phyloP scores from a whole-genome alignment of 2,329 filamentous ascomycete genomes.

The Thielaviopsis populi region DNA sequence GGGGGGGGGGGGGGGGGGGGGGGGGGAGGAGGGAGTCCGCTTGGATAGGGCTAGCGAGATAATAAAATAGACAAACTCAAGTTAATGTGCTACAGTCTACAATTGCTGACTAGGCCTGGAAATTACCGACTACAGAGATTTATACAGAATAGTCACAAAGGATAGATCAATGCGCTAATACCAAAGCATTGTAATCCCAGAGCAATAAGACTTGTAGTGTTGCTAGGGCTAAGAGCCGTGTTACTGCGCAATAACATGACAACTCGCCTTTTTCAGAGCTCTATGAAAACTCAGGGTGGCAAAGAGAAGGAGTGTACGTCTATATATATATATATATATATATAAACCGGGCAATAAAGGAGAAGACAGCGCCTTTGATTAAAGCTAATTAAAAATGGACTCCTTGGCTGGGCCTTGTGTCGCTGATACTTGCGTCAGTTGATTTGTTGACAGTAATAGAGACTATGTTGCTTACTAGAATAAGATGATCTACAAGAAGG shows the following conservation, averaged over 20 bases:
- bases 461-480: too few species aligned
- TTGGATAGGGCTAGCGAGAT: too few species aligned
- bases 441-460: too few species aligned
- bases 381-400: background rate
- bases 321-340: background rate
- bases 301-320: background rate
- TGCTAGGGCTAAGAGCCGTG: background rate
- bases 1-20: too few species aligned
- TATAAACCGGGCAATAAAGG: too few species aligned
- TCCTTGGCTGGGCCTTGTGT: too few species aligned
- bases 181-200: background rate
- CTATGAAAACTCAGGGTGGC: background rate
- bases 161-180: background rate
- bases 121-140: background rate
- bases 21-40: too few species aligned
- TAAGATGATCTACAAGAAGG: too few species aligned
- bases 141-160: background rate
- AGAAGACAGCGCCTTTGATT: background rate
- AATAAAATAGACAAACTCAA: too few species aligned
- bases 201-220: background rate
- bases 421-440: too few species aligned
- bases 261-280: too few species aligned
- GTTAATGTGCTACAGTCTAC: too few species aligned
- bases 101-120: background rate
- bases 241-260: background rate